Percentiles rank a stretch among this genome's conserved stretches.
Evolutionary conservation across 371 early-diverging fungal genomes (phyloP).

Genomic region (Synchytrium microbalum): DNA sequence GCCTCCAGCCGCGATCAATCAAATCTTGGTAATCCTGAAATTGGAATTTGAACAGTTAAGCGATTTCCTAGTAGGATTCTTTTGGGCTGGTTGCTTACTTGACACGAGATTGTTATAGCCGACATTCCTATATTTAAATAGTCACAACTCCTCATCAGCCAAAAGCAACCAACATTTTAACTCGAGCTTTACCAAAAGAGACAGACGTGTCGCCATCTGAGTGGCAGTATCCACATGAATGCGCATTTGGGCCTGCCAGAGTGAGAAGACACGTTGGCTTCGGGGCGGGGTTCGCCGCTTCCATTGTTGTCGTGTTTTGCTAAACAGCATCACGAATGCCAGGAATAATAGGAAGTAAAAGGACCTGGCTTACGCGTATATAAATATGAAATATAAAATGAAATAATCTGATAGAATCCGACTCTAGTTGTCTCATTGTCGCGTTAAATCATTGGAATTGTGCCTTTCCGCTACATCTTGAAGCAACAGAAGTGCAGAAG

Average conservation of each 20-base stretch:
- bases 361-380: no score
- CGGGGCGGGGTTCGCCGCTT: not conserved
- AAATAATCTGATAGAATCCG: no score
- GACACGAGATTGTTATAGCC: not conserved
- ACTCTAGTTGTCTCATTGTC: no score
- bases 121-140: not conserved
- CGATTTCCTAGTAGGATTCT: not conserved
- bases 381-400: no score
- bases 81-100: not conserved
- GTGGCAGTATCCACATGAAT: slow-evolving; percentile 17
- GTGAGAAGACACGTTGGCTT: not conserved
- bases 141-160: not conserved
- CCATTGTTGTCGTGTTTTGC: not conserved
- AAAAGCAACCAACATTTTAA: not conserved
- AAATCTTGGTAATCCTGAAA: slow-evolving; percentile 39
- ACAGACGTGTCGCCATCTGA: slow-evolving; percentile 15
- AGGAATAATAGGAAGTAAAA: no score
- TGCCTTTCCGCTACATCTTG: no score
- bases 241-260: not conserved
- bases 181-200: slow-evolving; percentile 21
- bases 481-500: no score
- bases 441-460: no score
- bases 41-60: slow-evolving; percentile 17
- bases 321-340: no score
- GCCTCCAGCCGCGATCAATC: slow-evolving; percentile 53